A percentile compares a stretch with the other conserved stretches of the same genome.
phyloP scores from a whole-genome alignment of 2,329 filamentous ascomycete genomes.

The Balansia obtecta region DNA sequence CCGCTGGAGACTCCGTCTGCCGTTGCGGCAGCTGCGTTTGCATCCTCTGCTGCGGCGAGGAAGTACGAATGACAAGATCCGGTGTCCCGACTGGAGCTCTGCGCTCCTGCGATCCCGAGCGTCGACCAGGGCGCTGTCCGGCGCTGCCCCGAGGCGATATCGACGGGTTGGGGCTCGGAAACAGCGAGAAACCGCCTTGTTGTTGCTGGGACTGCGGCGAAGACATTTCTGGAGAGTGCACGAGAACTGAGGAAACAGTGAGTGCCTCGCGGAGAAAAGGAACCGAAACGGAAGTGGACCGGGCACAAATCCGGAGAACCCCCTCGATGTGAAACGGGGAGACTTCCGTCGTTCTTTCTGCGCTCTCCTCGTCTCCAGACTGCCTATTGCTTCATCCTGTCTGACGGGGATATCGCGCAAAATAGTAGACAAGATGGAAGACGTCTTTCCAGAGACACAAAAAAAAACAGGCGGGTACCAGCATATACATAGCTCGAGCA shows the following conservation, averaged over 20 bases:
- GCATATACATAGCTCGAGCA: background rate
- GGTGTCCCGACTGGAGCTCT: slow-evolving; percentile 19
- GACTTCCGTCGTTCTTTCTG: background rate
- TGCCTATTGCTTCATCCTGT: background rate
- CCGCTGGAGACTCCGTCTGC: background rate
- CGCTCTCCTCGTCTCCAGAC: background rate
- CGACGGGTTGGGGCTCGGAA: slow-evolving; percentile 36
- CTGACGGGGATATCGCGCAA: background rate
- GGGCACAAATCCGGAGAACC: background rate
- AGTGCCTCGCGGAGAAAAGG: background rate
- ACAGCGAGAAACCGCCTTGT: slow-evolving; percentile 35
- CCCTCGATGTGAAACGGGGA: background rate
- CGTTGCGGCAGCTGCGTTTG: slow-evolving; percentile 4
- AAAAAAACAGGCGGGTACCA: background rate
- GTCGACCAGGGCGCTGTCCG: slow-evolving; percentile 16
- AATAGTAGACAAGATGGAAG: background rate
- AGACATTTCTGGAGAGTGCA: background rate
- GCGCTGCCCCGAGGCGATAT: slow-evolving; percentile 12
- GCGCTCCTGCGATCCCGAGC: slow-evolving; percentile 24
- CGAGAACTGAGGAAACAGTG: too few relatives aligned
- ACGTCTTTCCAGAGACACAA: background rate
- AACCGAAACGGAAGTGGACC: background rate
- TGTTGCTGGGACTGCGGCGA: background rate
- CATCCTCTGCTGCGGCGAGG: background rate
- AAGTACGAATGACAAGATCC: background rate